phyloP scores from a whole-genome alignment of 1,139 yeast species.

The Scheffersomyces illinoinensis region DNA sequence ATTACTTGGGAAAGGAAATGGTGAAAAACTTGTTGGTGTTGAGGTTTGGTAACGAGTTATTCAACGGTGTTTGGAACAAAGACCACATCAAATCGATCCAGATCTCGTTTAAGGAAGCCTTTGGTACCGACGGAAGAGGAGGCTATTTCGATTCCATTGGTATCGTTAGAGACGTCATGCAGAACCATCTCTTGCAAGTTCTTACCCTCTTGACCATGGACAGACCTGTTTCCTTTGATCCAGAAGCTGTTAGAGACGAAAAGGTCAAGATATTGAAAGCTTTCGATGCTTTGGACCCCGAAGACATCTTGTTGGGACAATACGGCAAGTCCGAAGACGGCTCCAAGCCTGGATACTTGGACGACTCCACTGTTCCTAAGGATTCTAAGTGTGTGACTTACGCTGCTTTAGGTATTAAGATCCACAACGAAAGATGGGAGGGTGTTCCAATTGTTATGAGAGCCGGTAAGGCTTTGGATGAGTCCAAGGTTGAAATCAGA shows the following conservation, averaged over 20 bases:
- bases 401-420: slow-evolving; percentile 79
- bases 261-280: slow-evolving; percentile 91
- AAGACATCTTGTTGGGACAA: slow-evolving; percentile 84
- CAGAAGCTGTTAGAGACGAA: slow-evolving; percentile 94
- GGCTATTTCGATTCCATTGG: slow-evolving; percentile 97
- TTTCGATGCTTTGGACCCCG: slow-evolving; percentile 62
- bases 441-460: slow-evolving; percentile 95
- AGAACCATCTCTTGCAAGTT: slow-evolving; percentile 93
- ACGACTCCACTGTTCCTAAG: slow-evolving; percentile 86
- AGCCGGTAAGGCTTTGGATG: slow-evolving; percentile 95
- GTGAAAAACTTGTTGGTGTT: slow-evolving; percentile 88
- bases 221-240: slow-evolving; percentile 84
- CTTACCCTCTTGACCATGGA: slow-evolving; percentile 93
- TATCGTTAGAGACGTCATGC: slow-evolving; percentile 97
- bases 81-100: slow-evolving; percentile 78
- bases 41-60: slow-evolving; percentile 86
- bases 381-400: slow-evolving; percentile 88
- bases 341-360: slow-evolving; percentile 82
- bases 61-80: slow-evolving; percentile 85
- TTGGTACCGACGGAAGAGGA: slow-evolving; percentile 98
- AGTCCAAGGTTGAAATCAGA: slow-evolving; percentile 91
- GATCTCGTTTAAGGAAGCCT: slow-evolving; percentile 90
- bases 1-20: slow-evolving; percentile 96
- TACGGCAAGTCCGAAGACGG: slow-evolving; percentile 86
- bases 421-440: slow-evolving; percentile 94